Conservation (phyloP, 495 filamentous ascomycete genomes). For the Usnea hakonensis region DNA sequence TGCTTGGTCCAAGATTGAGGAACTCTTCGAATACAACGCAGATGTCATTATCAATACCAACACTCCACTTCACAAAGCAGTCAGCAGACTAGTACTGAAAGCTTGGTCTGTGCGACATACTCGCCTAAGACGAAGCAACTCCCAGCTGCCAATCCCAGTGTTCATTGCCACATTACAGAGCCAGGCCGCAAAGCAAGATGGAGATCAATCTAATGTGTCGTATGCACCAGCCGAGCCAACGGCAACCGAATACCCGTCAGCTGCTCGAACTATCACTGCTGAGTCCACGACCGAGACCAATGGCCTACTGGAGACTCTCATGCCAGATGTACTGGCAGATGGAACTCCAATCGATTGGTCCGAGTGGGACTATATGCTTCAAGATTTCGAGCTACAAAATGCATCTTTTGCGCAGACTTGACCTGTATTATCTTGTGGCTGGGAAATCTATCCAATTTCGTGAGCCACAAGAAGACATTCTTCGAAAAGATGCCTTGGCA, state of each 20-base stretch:
- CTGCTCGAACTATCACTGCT: not conserved
- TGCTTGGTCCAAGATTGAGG: slow-evolving; percentile 3
- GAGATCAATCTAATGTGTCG: not conserved
- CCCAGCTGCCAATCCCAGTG: not conserved
- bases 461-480: too few species aligned
- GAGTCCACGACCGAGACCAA: not conserved
- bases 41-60: slow-evolving; percentile 3
- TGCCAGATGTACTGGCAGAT: not conserved
- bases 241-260: not conserved
- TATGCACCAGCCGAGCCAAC: not conserved
- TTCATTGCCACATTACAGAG: not conserved
- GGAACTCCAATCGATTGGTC: not conserved
- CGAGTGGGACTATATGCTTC: slow-evolving; percentile 8
- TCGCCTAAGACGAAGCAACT: slow-evolving; percentile 2
- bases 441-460: not conserved
- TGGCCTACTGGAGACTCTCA: not conserved
- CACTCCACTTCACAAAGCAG: not conserved
- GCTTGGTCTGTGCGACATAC: not conserved
- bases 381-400: not conserved
- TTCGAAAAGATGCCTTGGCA: too few species aligned
- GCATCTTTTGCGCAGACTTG: slow-evolving; percentile 2
- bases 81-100: slow-evolving; percentile 1
- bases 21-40: not conserved
- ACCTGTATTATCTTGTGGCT: not conserved
- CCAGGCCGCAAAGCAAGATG: not conserved